Evolutionary conservation across 345 rosid species (phyloP), one percentile per base, ranked within the genome.

Genomic region (Populus pruinosa): DNA sequence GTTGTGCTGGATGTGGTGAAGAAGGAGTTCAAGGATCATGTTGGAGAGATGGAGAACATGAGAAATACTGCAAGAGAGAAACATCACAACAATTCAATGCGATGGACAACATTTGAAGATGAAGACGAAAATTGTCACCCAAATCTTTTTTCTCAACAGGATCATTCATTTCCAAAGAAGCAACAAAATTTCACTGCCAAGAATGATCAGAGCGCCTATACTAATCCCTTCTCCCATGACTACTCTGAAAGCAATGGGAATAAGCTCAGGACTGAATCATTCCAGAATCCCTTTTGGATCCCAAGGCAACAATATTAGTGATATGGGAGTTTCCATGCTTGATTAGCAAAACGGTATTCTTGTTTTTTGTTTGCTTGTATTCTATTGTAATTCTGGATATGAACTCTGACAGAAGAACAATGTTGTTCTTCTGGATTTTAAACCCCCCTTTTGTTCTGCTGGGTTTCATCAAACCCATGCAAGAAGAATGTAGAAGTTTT

Each of bases 11-110:
- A 87, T 73, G 91, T 89, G 80, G 91, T 89, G 86, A 90, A 91
- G 86, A 88, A 89, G 77, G 96, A 91, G 85, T 90, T 91, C 85
- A 92, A 88, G 77, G 91, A 89, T 13, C 97, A 90, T 75, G 87
- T 86, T 14, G 89, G 94, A 44, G 94, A 91, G 63, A 86, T 90
- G 91, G 93, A 87, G 85, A 85, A 77, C 73, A 82, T 72, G 85
- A 69, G 86, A 81, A 85, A 88, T 71, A 87, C 83, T 31, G 71
- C 86, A 1, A 83, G 88, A 78, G 88, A 85, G 74, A 88, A 78
- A 36, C 80, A 68, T 35, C 47, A 75, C 39, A 76, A 56, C 82
- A 87, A 75, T 82, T 88, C 92, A 9, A 84, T 18, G 77, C 33
- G 76, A 41, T 90, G 97, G 97, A 85, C 88, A 6, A 88, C 90